Evolutionary conservation across 75 land plant species (phyloP), one percentile per base, ranked within the genome.

Genomic region (Cupressus sempervirens): DNA sequence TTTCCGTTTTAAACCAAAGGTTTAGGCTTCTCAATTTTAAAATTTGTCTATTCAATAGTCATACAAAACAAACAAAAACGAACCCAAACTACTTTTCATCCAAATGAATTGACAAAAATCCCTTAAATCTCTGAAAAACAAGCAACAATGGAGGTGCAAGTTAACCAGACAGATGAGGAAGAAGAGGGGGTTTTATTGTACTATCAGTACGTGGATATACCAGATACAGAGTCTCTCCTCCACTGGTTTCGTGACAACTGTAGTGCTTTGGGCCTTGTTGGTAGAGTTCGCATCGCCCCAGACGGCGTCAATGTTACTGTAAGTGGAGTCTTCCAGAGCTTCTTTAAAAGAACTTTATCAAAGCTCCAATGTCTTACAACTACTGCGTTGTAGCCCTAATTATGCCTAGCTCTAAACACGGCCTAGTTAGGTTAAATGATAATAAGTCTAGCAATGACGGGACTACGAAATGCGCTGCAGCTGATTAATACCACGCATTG

Each of bases 241-340:
- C 43, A 70, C 83, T 95, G 93, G 92, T 93, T 94, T 82, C 80
- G 84, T 0, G 84, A 89, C 68, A 86, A 92, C 84, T 97, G 98
- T 89, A 73, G 46, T 35, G 85, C 92, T 13, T 96, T 95, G 50
- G 70, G 50, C 46, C 92, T 96, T 36, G 90, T 93, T 73, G 99
- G 99, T 85, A 93, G 99, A 67, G 91, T 97, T 53, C 99, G 98
- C 7, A 86, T 97, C 83, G 90, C 99, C 80, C 89, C 93, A 56
- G 86, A 91, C 35, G 99, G 99, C 85, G 91, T 97, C 87, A 97
- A 97, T 58, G 98, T 93, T 86, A 97, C 98, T 26, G 98, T 97
- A 91, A 32, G 84, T 38, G n/a, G n/a, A 62, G 5, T 62, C n/a
- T 62, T 62, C 67, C 26, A 0, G 7, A 23, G 7, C 26, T 58